Percentiles rank a stretch among this genome's conserved stretches.
phyloP scores from a whole-genome alignment of 768 basidiomycete species.

The Termitomyces sp. region DNA sequence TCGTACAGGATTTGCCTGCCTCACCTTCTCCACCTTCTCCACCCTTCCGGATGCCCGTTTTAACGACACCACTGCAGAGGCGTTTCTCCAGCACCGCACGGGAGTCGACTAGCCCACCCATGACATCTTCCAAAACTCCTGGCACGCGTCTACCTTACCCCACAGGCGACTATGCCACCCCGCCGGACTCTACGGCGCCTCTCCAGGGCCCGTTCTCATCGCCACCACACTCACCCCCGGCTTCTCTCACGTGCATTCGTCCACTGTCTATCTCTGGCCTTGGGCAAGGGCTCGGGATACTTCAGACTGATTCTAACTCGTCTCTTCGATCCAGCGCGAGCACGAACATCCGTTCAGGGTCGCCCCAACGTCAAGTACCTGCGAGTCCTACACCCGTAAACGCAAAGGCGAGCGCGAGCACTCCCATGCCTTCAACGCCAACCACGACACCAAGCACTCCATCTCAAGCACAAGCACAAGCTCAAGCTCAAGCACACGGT shows the following conservation, averaged over 20 bases:
- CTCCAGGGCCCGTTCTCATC: constrained; percentile 32
- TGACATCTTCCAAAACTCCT: constrained; percentile 37
- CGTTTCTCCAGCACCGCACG: constrained; percentile 43
- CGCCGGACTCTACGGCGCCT: constrained; percentile 37
- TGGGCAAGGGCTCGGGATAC: constrained; percentile 19
- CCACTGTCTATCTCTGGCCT: constrained; percentile 45
- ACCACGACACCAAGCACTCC: not conserved
- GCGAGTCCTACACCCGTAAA: not conserved
- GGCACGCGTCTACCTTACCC: constrained; percentile 74
- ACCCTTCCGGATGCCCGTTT: not conserved
- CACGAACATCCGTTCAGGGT: constrained; percentile 11
- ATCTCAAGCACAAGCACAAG: not conserved
- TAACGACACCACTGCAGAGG: constrained; percentile 28
- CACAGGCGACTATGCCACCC: constrained; percentile 76
- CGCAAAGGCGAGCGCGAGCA: not conserved
- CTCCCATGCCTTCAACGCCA: not conserved
- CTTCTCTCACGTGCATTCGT: constrained; percentile 42
- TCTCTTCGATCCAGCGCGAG: constrained; percentile 14
- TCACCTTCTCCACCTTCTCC: constrained; percentile 19
- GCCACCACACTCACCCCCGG: constrained; percentile 40
- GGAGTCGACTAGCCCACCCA: constrained; percentile 63
- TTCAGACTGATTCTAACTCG: constrained; percentile 22
- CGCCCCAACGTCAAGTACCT: constrained; percentile 9
- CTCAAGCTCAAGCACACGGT: constrained; percentile 13
- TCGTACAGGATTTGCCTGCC: constrained; percentile 24